Percentiles rank a stretch among this genome's conserved stretches.
These are phyloP conservation scores for Naganishia vaughanmartiniae DNA, from an alignment of 768 basidiomycete genomes.

Conservation along the genomic window DNA sequence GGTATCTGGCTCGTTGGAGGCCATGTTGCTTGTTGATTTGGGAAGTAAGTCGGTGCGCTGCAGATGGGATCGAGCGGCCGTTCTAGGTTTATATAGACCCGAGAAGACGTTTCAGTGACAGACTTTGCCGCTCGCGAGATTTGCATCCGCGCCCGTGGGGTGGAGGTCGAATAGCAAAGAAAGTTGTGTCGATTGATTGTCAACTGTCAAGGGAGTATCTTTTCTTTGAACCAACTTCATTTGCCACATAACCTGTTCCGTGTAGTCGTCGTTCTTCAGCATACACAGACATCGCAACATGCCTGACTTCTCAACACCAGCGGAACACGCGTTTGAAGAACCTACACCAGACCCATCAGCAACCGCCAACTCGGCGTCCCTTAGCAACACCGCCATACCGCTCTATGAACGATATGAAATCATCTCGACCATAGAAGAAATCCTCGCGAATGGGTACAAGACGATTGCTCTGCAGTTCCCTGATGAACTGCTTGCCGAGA, in stretches of 20 bases:
- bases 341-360: slow-evolving; percentile 1
- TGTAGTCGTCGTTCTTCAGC: no score
- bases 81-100: no score
- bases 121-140: not conserved
- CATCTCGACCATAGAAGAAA: slow-evolving; percentile 27
- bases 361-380: slow-evolving; percentile 9
- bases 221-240: not conserved
- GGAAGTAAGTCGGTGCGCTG: not conserved
- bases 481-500: slow-evolving; percentile 81
- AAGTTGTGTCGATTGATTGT: slow-evolving; percentile 25
- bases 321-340: slow-evolving; percentile 48
- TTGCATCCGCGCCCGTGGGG: not conserved
- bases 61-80: no score
- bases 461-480: slow-evolving; percentile 86
- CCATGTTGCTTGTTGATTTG: not conserved
- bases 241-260: no score
- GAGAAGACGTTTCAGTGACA: not conserved
- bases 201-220: not conserved
- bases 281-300: slow-evolving; percentile 15
- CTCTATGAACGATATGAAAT: slow-evolving; percentile 29
- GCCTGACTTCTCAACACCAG: slow-evolving; percentile 49
- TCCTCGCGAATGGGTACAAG: slow-evolving; percentile 53
- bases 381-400: slow-evolving; percentile 14
- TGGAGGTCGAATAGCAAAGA: slow-evolving; percentile 6
- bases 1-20: not conserved